Evolutionary conservation across 345 rosid genomes (phyloP).

Genomic region (Eucalyptus caleyi): DNA sequence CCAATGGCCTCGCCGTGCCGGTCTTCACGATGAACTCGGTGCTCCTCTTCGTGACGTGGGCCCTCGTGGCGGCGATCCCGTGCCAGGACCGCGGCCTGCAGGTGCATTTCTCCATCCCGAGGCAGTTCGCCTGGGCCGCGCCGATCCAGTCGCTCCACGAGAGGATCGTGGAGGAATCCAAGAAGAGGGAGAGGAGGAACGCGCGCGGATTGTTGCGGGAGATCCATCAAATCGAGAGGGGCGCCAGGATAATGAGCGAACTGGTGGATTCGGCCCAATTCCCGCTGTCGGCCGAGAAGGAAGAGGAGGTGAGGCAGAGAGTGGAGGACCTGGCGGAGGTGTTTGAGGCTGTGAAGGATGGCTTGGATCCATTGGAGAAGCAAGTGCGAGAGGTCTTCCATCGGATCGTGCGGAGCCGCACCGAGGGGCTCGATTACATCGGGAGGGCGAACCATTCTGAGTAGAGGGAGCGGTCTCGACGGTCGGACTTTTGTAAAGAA

Average conservation of each 20-base stretch:
- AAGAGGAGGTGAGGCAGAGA: slow-evolving; percentile 44
- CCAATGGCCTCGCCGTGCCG: slow-evolving; percentile 51
- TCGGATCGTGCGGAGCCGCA: slow-evolving; percentile 67
- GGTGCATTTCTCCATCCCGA: slow-evolving; percentile 59
- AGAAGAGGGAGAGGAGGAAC: slow-evolving; percentile 63
- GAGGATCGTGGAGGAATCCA: slow-evolving; percentile 67
- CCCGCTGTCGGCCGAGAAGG: slow-evolving; percentile 51
- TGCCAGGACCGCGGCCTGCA: slow-evolving; percentile 95
- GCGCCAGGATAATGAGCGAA: slow-evolving; percentile 46
- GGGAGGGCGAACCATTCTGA: slow-evolving; percentile 26
- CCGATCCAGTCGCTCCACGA: slow-evolving; percentile 59
- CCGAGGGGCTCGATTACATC: slow-evolving; percentile 64
- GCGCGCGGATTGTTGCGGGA: slow-evolving; percentile 75
- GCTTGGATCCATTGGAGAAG: slow-evolving; percentile 75
- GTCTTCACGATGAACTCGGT: slow-evolving; percentile 62
- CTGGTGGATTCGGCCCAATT: slow-evolving; percentile 59
- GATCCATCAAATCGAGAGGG: slow-evolving; percentile 67
- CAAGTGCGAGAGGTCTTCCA: slow-evolving; percentile 82
- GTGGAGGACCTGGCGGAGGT: slow-evolving; percentile 49
- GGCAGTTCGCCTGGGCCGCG: slow-evolving; percentile 59
- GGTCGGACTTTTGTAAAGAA: not conserved
- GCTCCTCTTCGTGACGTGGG: slow-evolving; percentile 84
- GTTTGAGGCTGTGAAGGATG: slow-evolving; percentile 38
- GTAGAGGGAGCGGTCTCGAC: not conserved
- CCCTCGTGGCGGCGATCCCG: slow-evolving; percentile 88